phyloP scores from a whole-genome alignment of 2,329 filamentous ascomycete species.

The Ceratocystiopsis sp. region DNA sequence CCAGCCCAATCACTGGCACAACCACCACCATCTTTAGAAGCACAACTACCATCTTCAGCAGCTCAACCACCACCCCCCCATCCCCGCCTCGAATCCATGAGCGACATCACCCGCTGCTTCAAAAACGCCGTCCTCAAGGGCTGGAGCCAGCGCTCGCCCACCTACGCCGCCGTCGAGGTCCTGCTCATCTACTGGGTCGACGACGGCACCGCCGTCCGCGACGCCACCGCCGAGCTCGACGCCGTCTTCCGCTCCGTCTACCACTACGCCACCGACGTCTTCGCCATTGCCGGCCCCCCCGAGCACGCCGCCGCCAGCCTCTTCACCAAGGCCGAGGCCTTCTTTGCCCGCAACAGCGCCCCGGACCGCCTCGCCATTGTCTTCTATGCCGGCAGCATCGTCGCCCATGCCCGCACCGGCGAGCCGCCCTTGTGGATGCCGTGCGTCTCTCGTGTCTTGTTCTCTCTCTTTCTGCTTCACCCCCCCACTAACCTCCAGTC shows the following conservation, averaged over 20 bases:
- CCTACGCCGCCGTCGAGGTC: constrained; percentile 6
- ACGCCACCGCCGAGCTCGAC: constrained; percentile 1
- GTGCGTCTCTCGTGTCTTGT: constrained; percentile 3
- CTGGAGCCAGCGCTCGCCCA: constrained; percentile 7
- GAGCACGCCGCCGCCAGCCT: constrained; percentile 1
- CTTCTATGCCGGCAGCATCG: constrained; percentile 8
- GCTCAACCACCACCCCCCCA: neutral
- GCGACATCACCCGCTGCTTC: constrained; percentile 8
- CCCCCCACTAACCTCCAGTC: too few relatives aligned
- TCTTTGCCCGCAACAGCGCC: constrained; percentile 3
- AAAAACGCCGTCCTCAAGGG: constrained; percentile 5
- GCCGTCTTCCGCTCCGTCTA: constrained; percentile 5
- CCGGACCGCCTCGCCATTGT: constrained; percentile 8
- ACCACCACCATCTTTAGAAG: too few relatives aligned
- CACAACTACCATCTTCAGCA: too few relatives aligned
- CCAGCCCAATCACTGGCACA: too few relatives aligned
- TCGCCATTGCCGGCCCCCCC: constrained; percentile 1
- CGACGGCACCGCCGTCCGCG: constrained; percentile 2
- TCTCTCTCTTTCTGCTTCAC: neutral
- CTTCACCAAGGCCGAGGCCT: constrained; percentile 1
- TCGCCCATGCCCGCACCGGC: constrained; percentile 1
- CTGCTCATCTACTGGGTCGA: constrained; percentile 8
- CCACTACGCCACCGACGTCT: constrained; percentile 3
- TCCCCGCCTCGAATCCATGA: constrained; percentile 4
- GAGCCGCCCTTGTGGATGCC: constrained; percentile 7